Percentiles rank a stretch among this genome's conserved stretches.
These are phyloP conservation scores for Termitomyces sp. DNA, from an alignment of 768 basidiomycete genomes.

Conservation along the genomic window DNA sequence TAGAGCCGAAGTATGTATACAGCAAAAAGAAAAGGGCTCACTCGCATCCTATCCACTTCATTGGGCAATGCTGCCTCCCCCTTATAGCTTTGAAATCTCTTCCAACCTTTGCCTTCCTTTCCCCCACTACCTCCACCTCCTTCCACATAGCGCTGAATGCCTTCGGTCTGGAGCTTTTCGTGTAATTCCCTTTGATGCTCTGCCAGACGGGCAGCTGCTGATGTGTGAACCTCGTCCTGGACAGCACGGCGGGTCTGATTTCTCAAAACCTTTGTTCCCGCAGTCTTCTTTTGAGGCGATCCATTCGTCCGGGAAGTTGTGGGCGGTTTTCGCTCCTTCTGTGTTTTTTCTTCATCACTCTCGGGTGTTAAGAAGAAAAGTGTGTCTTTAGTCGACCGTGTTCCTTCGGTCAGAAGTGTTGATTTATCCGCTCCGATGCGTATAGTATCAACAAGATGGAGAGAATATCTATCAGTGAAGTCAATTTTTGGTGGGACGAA, in stretches of 20 bases:
- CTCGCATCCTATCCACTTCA: slow-evolving; percentile 77
- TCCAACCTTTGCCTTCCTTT: slow-evolving; percentile 91
- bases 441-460: slow-evolving; percentile 87
- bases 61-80: slow-evolving; percentile 86
- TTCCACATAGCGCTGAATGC: slow-evolving; percentile 79
- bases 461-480: slow-evolving; percentile 58
- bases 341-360: slow-evolving; percentile 51
- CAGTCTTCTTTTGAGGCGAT: slow-evolving; percentile 64
- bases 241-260: slow-evolving; percentile 88
- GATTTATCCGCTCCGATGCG: slow-evolving; percentile 65
- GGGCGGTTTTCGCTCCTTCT: slow-evolving; percentile 53
- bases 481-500: neutral
- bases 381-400: slow-evolving; percentile 80
- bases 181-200: slow-evolving; percentile 90
- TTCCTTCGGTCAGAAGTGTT: slow-evolving; percentile 75
- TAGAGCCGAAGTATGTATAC: neutral
- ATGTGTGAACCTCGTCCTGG: slow-evolving; percentile 78
- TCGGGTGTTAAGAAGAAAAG: slow-evolving; percentile 77
- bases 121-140: slow-evolving; percentile 69
- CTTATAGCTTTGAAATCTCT: slow-evolving; percentile 95
- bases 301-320: slow-evolving; percentile 55
- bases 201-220: slow-evolving; percentile 70
- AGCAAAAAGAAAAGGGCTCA: slow-evolving; percentile 31
- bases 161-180: slow-evolving; percentile 67
- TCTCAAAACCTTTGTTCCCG: slow-evolving; percentile 80